Evolutionary conservation across 2,329 filamentous ascomycete species (phyloP), one percentile per base, ranked within the genome.

Genomic region (Talaromyces sp.): DNA sequence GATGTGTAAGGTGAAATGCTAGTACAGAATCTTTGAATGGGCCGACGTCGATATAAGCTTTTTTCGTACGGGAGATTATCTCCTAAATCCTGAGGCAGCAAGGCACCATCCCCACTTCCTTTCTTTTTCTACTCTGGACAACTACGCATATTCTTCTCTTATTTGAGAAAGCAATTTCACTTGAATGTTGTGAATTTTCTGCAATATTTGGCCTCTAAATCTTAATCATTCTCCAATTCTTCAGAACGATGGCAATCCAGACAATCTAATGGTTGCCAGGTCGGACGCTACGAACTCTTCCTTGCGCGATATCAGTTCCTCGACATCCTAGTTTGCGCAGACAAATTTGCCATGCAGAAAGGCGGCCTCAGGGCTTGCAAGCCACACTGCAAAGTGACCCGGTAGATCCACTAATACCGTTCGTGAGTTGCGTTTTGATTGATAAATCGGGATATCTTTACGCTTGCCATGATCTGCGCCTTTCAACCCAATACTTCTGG

Each of bases 41-140:
- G 35, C 8, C 11, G 50, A 56, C 61, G 61, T 62, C 45, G 61
- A 56, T 33, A 54, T 62, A 62, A 57, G 50, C 50, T 57, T 63
- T 63, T 62, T 62, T 25, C 54, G 19, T 17, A 31, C 31, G 31
- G 6, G n/a, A 50, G 13, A 15, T 31, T 50, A 33, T 7, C 43
- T 41, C 56, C 56, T 41, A 35, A 58, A 58, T 58, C 17, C n/a
- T 43, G 15, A 58, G 56, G 56, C 56, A 25, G 37, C 54, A 39
- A 58, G 54, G 33, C 27, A 41, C 22, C 11, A 8, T 31, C 56
- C 35, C 56, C 56, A 59, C 56, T 56, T 37, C 31, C n/a, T 56
- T 22, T 37, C 31, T 54, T 27, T 31, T 31, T 19, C 25, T 31
- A 19, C 17, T 27, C 45, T 49, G 22, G n/a, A 50, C 13, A 8